Percentiles rank a stretch among this genome's conserved stretches.
Conservation (phyloP, 495 filamentous ascomycete genomes). For the Neurospora tetraspora region DNA sequence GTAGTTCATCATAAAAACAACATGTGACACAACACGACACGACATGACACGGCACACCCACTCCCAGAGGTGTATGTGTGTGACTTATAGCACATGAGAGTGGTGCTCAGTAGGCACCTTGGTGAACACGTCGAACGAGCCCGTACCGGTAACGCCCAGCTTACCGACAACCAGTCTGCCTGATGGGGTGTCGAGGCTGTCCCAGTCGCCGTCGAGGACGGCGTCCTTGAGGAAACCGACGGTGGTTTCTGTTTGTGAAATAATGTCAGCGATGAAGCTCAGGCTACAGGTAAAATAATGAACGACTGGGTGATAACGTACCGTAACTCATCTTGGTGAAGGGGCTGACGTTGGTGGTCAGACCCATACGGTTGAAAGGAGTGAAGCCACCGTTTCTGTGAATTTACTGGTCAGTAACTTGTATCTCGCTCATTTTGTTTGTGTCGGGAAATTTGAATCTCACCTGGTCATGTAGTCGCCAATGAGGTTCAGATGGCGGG, state of each 20-base stretch:
- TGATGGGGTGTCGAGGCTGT: constrained; percentile 77
- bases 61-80: neutral
- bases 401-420: neutral
- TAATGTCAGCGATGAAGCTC: constrained; percentile 1
- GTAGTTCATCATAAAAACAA: neutral
- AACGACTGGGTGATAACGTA: constrained; percentile 3
- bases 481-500: constrained; percentile 88
- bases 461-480: constrained; percentile 83
- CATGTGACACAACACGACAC: neutral
- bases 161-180: constrained; percentile 82
- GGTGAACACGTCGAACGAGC: constrained; percentile 77
- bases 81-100: neutral
- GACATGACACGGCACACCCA: neutral
- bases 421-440: neutral
- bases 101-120: constrained; percentile 30
- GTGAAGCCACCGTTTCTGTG: constrained; percentile 66
- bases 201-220: constrained; percentile 78
- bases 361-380: constrained; percentile 82
- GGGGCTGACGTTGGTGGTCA: constrained; percentile 72
- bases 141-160: constrained; percentile 74
- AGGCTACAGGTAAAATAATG: neutral
- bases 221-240: constrained; percentile 87
- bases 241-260: constrained; percentile 55
- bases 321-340: constrained; percentile 97
- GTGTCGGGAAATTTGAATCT: neutral